phyloP scores from a whole-genome alignment of 768 basidiomycete genomes.

The Termitomyces sp. region DNA sequence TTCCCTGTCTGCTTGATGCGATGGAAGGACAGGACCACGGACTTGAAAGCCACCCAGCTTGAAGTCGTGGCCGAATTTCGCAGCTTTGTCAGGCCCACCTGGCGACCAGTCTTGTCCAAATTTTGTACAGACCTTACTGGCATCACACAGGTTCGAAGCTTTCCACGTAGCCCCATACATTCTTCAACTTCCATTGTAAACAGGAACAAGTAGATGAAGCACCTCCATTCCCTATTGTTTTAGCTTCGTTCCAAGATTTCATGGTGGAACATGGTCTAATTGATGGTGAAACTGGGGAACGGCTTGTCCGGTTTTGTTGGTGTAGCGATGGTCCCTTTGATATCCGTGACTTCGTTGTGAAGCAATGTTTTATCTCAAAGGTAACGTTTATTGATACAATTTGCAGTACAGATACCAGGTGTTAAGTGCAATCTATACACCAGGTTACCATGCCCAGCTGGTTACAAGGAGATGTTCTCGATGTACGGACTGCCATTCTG shows the following conservation, averaged over 20 bases:
- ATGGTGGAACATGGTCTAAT: constrained; percentile 68
- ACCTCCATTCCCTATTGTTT: constrained; percentile 67
- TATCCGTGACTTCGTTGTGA: constrained; percentile 79
- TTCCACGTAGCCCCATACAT: background rate
- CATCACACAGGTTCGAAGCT: constrained; percentile 74
- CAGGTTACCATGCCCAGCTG: constrained; percentile 68
- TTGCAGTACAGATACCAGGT: background rate
- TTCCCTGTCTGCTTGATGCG: constrained; percentile 87
- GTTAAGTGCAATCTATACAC: constrained; percentile 1
- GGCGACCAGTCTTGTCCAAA: constrained; percentile 71
- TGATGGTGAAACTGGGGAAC: constrained; percentile 48
- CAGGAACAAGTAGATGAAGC: constrained; percentile 79
- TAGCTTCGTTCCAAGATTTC: constrained; percentile 59
- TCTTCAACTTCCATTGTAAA: background rate
- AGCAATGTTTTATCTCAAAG: constrained; percentile 86
- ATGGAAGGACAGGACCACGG: constrained; percentile 62
- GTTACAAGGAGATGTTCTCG: constrained; percentile 68
- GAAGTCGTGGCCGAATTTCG: constrained; percentile 79
- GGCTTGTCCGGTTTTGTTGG: constrained; percentile 67
- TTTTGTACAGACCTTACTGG: constrained; percentile 90
- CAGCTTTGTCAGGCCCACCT: constrained; percentile 82
- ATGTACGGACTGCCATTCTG: constrained; percentile 60
- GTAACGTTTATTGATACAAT: constrained; percentile 28
- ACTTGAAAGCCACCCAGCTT: constrained; percentile 49
- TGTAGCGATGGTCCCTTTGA: constrained; percentile 84